A percentile compares a stretch with the other conserved stretches of the same genome.
These are phyloP conservation scores for Podosphaera leucotricha DNA, from an alignment of 2,329 filamentous ascomycete genomes.

Conservation along the genomic window DNA sequence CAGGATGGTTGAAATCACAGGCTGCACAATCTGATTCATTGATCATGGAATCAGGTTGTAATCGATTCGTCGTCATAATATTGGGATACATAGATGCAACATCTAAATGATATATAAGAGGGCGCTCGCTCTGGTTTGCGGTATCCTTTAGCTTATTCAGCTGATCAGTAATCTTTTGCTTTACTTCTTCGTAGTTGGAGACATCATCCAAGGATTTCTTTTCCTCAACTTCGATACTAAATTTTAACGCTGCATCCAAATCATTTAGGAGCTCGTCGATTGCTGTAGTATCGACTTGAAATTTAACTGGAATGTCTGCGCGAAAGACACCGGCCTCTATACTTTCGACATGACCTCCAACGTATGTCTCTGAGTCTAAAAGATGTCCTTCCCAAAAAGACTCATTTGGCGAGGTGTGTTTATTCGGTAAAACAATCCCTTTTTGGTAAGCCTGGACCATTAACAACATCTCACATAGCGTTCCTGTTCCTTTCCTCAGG, in stretches of 20 bases:
- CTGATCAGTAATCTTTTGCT: constrained; percentile 51
- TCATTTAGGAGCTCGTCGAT: constrained; percentile 75
- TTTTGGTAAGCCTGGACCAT: constrained; percentile 96
- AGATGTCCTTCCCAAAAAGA: constrained; percentile 93
- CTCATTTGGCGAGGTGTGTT: constrained; percentile 76
- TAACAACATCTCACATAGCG: constrained; percentile 95
- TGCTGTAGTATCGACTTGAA: constrained; percentile 67
- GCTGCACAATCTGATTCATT: constrained; percentile 87
- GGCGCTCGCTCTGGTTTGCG: constrained; percentile 63
- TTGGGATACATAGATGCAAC: constrained; percentile 99
- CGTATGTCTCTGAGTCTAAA: constrained; percentile 90
- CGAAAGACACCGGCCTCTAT: constrained; percentile 96
- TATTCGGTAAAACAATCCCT: constrained; percentile 83
- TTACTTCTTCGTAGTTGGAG: constrained; percentile 64
- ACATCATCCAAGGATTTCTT: constrained; percentile 62
- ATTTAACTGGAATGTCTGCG: constrained; percentile 85
- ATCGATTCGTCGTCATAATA: constrained; percentile 97
- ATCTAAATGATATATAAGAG: constrained; percentile 92
- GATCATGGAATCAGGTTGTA: constrained; percentile 98
- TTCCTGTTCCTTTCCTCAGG: constrained; percentile 85
- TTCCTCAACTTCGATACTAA: constrained; percentile 66
- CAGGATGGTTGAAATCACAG: constrained; percentile 93
- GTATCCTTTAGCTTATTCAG: constrained; percentile 53
- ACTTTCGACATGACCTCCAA: constrained; percentile 96
- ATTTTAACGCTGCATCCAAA: constrained; percentile 69